Percentiles rank a stretch among this genome's conserved stretches.
Conservation (phyloP, 202 grass and related monocot species). For the Bolboschoenoplectus hybrid region DNA sequence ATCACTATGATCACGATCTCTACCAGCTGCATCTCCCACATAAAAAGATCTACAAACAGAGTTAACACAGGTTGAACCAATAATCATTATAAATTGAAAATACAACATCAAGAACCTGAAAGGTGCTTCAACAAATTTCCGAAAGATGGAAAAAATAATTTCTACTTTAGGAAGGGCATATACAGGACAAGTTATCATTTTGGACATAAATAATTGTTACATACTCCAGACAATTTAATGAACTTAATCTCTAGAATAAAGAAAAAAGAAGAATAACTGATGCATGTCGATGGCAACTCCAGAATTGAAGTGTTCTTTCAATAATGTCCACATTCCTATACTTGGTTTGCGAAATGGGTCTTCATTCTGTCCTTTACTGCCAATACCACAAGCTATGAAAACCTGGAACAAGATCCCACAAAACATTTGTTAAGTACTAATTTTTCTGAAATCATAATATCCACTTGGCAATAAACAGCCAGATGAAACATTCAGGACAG, state of each 20-base stretch:
- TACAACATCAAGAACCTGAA: not conserved
- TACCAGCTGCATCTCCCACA: slow-evolving; percentile 90
- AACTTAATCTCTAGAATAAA: slow-evolving; percentile 25
- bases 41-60: slow-evolving; percentile 80
- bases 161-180: not conserved
- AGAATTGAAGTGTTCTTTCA: slow-evolving; percentile 87
- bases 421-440: not conserved
- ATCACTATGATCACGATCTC: slow-evolving; percentile 71
- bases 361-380: slow-evolving; percentile 58
- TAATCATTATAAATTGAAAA: slow-evolving; percentile 28
- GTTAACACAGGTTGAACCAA: not conserved
- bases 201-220: not conserved
- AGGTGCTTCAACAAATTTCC: not conserved
- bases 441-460: slow-evolving; percentile 16
- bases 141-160: not conserved
- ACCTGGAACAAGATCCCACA: slow-evolving; percentile 51
- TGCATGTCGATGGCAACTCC: slow-evolving; percentile 70
- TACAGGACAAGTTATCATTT: not conserved
- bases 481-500: slow-evolving; percentile 20
- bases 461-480: not conserved
- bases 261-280: slow-evolving; percentile 51
- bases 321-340: slow-evolving; percentile 76
- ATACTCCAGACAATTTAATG: not conserved
- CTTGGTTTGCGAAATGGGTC: slow-evolving; percentile 86
- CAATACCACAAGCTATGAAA: slow-evolving; percentile 83